Conservation (phyloP, 495 filamentous ascomycete species). For the Chaetomium cochliodes region DNA sequence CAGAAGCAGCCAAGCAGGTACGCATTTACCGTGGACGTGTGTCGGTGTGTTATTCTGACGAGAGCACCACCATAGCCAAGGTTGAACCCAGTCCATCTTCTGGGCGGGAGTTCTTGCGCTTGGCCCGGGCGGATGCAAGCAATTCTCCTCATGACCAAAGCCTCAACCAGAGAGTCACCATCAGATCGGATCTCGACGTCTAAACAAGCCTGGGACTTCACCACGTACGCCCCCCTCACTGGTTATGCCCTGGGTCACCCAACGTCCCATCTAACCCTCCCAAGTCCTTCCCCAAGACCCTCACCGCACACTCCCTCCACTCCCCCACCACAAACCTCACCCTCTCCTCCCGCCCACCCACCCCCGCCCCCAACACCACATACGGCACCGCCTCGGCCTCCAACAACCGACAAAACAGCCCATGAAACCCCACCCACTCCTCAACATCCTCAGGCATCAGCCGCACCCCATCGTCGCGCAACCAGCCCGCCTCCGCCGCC, state of each 20-base stretch:
- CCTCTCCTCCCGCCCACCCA: conserved; percentile 23
- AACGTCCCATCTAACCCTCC: neutral
- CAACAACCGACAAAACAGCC: conserved; percentile 32
- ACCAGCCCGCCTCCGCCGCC: conserved; percentile 34
- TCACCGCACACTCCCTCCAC: conserved; percentile 7
- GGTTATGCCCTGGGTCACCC: neutral
- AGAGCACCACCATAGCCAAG: too few relatives aligned
- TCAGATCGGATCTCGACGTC: too few relatives aligned
- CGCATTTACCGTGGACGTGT: too few relatives aligned
- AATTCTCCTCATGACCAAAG: too few relatives aligned
- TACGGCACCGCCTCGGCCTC: conserved; percentile 28
- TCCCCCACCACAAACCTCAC: conserved; percentile 29
- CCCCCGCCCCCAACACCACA: conserved; percentile 25
- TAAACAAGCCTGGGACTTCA: too few relatives aligned
- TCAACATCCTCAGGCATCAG: conserved; percentile 46
- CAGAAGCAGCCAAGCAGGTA: too few relatives aligned
- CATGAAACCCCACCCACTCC: conserved; percentile 45
- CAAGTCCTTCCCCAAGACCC: neutral
- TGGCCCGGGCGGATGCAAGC: too few relatives aligned
- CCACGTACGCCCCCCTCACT: neutral
- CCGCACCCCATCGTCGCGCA: conserved; percentile 51
- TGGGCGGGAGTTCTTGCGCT: too few relatives aligned
- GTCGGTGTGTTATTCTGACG: too few relatives aligned
- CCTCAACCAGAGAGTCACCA: too few relatives aligned
- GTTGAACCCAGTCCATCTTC: too few relatives aligned